Evolutionary conservation across 768 basidiomycete species (phyloP).

Genomic region (Glaciozyma antarctica): DNA sequence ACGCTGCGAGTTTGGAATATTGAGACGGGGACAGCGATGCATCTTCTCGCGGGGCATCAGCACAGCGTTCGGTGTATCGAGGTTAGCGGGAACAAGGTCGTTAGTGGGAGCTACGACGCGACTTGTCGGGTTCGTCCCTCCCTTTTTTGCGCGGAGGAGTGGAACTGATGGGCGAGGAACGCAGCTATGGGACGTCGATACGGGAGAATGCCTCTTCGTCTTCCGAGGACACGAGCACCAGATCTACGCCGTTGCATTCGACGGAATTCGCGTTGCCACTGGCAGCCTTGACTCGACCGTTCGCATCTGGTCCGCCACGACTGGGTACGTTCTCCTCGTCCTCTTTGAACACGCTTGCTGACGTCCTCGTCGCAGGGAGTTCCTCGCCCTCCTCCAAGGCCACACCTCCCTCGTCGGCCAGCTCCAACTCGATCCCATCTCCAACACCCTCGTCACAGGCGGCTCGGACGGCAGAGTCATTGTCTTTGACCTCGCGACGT

Average conservation of each 20-base stretch:
- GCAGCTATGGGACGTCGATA: constrained; percentile 83
- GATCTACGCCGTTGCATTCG: constrained; percentile 84
- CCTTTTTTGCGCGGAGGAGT: too few relatives aligned
- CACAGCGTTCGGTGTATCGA: constrained; percentile 81
- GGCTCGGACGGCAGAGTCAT: constrained; percentile 82
- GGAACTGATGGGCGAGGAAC: neutral
- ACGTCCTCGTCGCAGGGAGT: constrained; percentile 47
- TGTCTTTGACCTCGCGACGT: constrained; percentile 50
- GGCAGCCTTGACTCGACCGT: constrained; percentile 92
- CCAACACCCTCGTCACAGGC: constrained; percentile 59
- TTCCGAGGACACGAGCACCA: constrained; percentile 75
- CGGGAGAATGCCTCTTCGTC: constrained; percentile 73
- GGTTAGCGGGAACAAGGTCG: constrained; percentile 68
- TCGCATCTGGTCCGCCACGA: constrained; percentile 74
- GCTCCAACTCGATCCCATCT: constrained; percentile 51
- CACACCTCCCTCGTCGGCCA: constrained; percentile 90
- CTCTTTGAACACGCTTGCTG: neutral
- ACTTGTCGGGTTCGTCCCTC: constrained; percentile 58
- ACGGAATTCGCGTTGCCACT: constrained; percentile 68
- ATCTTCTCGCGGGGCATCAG: constrained; percentile 63
- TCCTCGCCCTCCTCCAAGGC: constrained; percentile 73
- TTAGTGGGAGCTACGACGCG: constrained; percentile 87
- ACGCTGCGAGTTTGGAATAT: constrained; percentile 91
- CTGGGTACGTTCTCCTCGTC: constrained; percentile 53
- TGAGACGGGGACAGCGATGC: constrained; percentile 52